Base-by-base conservation (phyloP, 1,139 yeast species). In the Zygoascus sp. region DNA sequence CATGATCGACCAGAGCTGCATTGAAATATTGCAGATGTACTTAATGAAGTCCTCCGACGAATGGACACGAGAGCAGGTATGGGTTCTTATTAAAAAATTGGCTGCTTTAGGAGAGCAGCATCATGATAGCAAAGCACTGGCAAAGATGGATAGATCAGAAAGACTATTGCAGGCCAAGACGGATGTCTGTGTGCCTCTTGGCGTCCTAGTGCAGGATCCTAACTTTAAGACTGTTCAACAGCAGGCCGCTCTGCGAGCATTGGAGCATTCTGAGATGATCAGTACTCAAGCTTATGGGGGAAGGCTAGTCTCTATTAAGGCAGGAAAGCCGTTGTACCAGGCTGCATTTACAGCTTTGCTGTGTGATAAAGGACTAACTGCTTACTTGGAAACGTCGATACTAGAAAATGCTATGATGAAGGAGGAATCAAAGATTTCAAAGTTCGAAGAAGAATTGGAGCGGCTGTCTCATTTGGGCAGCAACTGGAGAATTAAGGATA, bases 21-120 rank as follows among this genome's bases (percentile, higher is more conserved):
- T 88, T 57, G 97, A 92, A 61, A 78, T 92, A 15, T 78, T 92
- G 2, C 95, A 94, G 44, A 81, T 86, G 60, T 89, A 83, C 65
- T 68, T 88, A 50, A 73, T 69, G 53, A 76, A 72, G 47, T 73
- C 73, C 9, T 61, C 68, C 25, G 70, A 69, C 21, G 77, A 77
- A 15, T 81, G 94, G 76, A 76, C 77, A 39, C 71, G 83, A 5
- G 86, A 95, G 1, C 97, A 92, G 60, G 95, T 89, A 0, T 92
- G 98, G 98, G 77, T 76, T 20, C 63, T 92, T 16, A 80, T 92
- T 60, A 84, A 84, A 58, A 55, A 75, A 38, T 71, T 92, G 40
- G 76, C 89, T 7, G 40, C 43, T 5, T 28, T 44, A 7, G 47
- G 45, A 5, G 49, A 46, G 11, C 47, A 50, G 22, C 20, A 21